Base-by-base conservation (phyloP, 2,329 filamentous ascomycete genomes). In the Penicillium sp. region DNA sequence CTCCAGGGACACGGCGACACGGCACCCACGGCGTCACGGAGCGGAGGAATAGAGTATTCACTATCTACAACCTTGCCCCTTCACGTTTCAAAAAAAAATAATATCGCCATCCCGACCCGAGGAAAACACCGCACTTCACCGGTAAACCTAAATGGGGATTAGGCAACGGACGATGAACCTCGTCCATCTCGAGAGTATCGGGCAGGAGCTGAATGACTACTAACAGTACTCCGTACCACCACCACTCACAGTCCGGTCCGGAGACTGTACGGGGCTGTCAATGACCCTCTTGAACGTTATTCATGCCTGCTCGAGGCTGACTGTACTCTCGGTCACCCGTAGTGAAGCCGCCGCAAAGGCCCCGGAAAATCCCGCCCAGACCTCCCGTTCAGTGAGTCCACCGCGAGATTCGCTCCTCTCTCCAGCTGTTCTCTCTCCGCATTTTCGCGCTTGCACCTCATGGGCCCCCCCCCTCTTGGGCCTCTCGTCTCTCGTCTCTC, bases 371-470 rank as follows among this genome's bases (percentile, higher is more conserved):
- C 46, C 46, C 46, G 46, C 46, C 46, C 33, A 52, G 51, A 33
- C 30, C 52, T 43, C 38, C 26, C 7, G 4, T 26, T 19, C 25
- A 33, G 30, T 33, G 2, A 6, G 7, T 33, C 30, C 30, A 33
- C 28, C 19, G 19, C 19, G 19, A 22, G 19, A 22, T 22, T 22
- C 19, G 19, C 19, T 22, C 19, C 19, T 22, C 19, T 22, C 30
- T 42, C 52, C 13, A 11, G 13, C 40, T 46, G 22, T 45, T 45
- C 22, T 52, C 30, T 22, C 57, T 59, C 51, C 43, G 56, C 55
- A 53, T 38, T 58, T 19, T n/a, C 19, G 56, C 25, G 49, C 38
- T 52, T 46, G 56, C 52, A 52, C 38, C 40, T 53, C 48, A 49
- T 37, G 14, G 19, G 19, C n/a, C 25, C 7, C 13, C 14, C 37